Evolutionary conservation across 1,284 basidiomycete species (phyloP).

Genomic region (Megacollybia platyphylla): DNA sequence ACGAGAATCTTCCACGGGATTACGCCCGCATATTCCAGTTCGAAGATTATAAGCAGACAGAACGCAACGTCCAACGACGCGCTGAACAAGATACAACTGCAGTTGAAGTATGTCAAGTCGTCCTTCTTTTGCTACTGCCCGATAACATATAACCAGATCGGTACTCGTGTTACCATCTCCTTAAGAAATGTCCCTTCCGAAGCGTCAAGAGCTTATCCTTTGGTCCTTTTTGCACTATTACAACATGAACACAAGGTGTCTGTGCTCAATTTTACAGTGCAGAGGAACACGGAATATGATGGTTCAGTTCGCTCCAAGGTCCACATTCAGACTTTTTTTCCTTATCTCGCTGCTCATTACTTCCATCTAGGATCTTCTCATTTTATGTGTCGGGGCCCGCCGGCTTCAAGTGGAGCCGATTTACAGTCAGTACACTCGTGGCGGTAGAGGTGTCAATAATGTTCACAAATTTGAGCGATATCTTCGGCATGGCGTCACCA

Average conservation of each 20-base stretch:
- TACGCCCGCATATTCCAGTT: conserved; percentile 97
- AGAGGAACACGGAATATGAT: conserved; percentile 91
- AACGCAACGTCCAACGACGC: conserved; percentile 58
- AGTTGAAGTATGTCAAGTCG: conserved; percentile 41
- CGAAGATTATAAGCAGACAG: conserved; percentile 86
- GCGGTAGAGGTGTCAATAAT: conserved; percentile 86
- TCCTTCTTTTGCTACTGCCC: not conserved
- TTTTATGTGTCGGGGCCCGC: conserved; percentile 84
- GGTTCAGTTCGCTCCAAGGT: conserved; percentile 88
- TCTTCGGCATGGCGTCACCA: conserved; percentile 71
- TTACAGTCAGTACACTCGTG: conserved; percentile 86
- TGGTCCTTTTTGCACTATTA: conserved; percentile 75
- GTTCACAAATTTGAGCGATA: conserved; percentile 98
- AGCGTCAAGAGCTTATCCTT: conserved; percentile 30
- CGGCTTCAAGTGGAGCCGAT: conserved; percentile 78
- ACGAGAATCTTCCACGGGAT: conserved; percentile 89
- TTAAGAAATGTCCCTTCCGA: conserved; percentile 63
- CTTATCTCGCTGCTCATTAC: not conserved
- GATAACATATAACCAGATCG: conserved; percentile 36
- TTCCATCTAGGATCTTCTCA: conserved; percentile 61
- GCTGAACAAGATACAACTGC: conserved; percentile 45
- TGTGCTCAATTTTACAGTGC: conserved; percentile 86
- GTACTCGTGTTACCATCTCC: conserved; percentile 66
- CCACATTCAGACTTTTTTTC: conserved; percentile 1
- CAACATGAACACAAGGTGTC: conserved; percentile 97